Evolutionary conservation across 2,329 filamentous ascomycete genomes (phyloP).

Genomic region (Fusarium tanahbumbuense): DNA sequence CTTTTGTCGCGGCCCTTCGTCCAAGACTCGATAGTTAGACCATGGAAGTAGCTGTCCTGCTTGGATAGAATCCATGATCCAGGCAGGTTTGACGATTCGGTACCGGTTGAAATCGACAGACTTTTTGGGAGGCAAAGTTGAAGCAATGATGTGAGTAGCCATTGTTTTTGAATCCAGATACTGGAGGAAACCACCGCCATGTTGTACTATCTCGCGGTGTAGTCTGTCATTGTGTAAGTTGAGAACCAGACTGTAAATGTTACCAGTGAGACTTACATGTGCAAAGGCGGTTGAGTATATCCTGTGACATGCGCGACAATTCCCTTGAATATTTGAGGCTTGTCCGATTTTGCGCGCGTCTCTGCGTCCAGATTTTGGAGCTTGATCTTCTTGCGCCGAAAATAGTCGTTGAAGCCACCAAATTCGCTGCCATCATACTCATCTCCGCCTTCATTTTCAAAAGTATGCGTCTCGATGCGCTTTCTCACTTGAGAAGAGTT

Average conservation of each 20-base stretch:
- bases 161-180: slow-evolving; percentile 95
- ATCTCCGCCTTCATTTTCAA: slow-evolving; percentile 84
- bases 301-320: slow-evolving; percentile 93
- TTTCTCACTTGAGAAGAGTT: slow-evolving; percentile 72
- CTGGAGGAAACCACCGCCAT: slow-evolving; percentile 95
- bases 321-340: slow-evolving; percentile 88
- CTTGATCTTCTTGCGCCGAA: slow-evolving; percentile 95
- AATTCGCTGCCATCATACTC: slow-evolving; percentile 91
- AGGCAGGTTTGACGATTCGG: slow-evolving; percentile 92
- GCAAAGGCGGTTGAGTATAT: slow-evolving; percentile 93
- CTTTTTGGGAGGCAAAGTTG: slow-evolving; percentile 91
- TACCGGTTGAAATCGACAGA: slow-evolving; percentile 87
- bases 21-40: slow-evolving; percentile 84
- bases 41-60: slow-evolving; percentile 87
- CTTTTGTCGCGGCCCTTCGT: slow-evolving; percentile 86
- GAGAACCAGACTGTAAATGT: neutral
- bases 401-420: slow-evolving; percentile 91
- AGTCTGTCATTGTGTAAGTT: slow-evolving; percentile 59
- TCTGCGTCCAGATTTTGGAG: slow-evolving; percentile 93
- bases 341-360: slow-evolving; percentile 75
- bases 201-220: slow-evolving; percentile 85
- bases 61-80: slow-evolving; percentile 90
- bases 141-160: slow-evolving; percentile 95
- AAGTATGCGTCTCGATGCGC: slow-evolving; percentile 73
- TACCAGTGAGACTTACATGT: slow-evolving; percentile 64